Evolutionary conservation across 768 basidiomycete species (phyloP).

Genomic region (Naganishia friedmannii): DNA sequence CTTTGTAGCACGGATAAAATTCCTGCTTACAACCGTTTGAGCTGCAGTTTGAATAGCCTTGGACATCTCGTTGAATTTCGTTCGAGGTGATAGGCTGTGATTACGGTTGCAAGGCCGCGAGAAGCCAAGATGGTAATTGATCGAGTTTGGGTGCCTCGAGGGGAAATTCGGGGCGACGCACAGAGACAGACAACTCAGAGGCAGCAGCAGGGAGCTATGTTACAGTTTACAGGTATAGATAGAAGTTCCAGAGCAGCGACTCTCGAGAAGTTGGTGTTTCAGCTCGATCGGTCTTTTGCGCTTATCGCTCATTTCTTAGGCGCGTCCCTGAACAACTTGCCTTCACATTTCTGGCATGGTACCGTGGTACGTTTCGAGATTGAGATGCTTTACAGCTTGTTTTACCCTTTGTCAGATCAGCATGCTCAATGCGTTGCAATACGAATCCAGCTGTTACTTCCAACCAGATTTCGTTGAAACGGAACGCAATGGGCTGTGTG

Average conservation of each 20-base stretch:
- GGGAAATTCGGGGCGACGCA: too few relatives aligned
- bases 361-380: too few relatives aligned
- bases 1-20: neutral
- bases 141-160: neutral
- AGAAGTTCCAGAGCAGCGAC: too few relatives aligned
- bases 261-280: neutral
- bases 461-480: too few relatives aligned
- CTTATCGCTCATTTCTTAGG: neutral
- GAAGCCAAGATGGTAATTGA: neutral
- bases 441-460: neutral
- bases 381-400: too few relatives aligned
- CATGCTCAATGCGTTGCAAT: neutral
- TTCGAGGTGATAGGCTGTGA: neutral
- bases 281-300: conserved; percentile 12
- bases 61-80: neutral
- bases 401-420: neutral
- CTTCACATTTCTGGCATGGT: too few relatives aligned
- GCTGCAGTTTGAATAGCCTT: conserved; percentile 13
- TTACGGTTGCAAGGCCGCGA: neutral
- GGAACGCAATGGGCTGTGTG: too few relatives aligned
- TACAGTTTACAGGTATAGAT: neutral
- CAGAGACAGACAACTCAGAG: neutral
- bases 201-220: neutral
- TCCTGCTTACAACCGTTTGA: conserved; percentile 18
- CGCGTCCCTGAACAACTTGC: neutral